Conservation (phyloP, 108 stramenopile genomes). For the Nitzschia inconspicua region DNA sequence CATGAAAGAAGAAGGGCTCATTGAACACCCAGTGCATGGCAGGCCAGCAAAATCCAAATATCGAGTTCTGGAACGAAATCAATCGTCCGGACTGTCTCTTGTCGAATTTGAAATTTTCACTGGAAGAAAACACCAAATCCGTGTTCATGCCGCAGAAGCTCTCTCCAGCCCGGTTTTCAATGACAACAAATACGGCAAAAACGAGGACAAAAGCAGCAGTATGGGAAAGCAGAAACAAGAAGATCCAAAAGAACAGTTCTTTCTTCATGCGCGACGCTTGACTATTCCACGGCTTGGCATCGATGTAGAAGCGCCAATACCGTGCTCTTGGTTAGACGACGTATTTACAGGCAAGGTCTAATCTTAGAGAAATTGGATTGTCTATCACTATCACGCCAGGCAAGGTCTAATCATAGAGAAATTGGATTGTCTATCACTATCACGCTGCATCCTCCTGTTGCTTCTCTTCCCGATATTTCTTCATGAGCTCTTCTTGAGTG, state of each 20-base stretch:
- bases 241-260: slow-evolving; percentile 34
- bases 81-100: slow-evolving; percentile 19
- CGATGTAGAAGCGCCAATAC: slow-evolving; percentile 43
- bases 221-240: slow-evolving; percentile 5
- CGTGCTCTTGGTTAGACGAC: too few species aligned
- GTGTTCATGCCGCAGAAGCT: slow-evolving; percentile 61
- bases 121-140: slow-evolving; percentile 81
- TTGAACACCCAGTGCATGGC: slow-evolving; percentile 46
- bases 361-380: too few species aligned
- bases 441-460: slow-evolving; percentile 49
- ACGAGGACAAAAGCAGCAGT: background rate
- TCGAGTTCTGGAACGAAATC: slow-evolving; percentile 19
- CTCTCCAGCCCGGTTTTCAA: slow-evolving; percentile 47
- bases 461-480: slow-evolving; percentile 76
- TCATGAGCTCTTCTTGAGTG: slow-evolving; percentile 86
- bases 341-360: too few species aligned
- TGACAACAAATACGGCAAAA: slow-evolving; percentile 40
- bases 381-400: too few species aligned
- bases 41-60: slow-evolving; percentile 51
- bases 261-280: slow-evolving; percentile 53
- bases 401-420: slow-evolving; percentile 34
- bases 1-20: slow-evolving; percentile 5
- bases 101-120: slow-evolving; percentile 57
- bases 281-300: slow-evolving; percentile 44
- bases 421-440: too few species aligned